Base-by-base conservation (phyloP, 495 filamentous ascomycete genomes). In the Bombardia bombarda region DNA sequence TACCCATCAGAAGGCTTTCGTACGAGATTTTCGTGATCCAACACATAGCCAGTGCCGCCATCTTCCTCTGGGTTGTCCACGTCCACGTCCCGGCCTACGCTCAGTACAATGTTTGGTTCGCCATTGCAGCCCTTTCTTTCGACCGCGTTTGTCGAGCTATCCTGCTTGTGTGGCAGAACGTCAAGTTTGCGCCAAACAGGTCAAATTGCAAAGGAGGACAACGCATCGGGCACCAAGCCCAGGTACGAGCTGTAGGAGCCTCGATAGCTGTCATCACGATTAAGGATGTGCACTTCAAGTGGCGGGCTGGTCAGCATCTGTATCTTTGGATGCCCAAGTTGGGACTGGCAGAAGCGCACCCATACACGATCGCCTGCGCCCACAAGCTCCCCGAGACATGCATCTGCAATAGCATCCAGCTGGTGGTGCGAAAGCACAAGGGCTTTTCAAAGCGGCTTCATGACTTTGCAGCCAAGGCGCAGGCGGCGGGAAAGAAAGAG, bases 1-100 rank as follows among this genome's bases (percentile, higher is more conserved):
- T 77, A 2, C 86, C 86, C 0, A 65, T 93, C 23, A 74, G 87
- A 12, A 65, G 76, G 1, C 66, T 78, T 58, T 69, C 72, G 24
- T 92, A 93, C 50, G 88, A 93, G 58, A 53, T 93, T 24, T 94
- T 92, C 49, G 82, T 94, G 13, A 42, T 86, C 3, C 87, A 92
- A 52, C 88, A 94, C 52, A 61, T 94, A 17, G 54, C 82, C 23
- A 75, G 79, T 19, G 82, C 82, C 45, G 62, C 75, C 28, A 67
- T 81, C 3, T 82, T 94, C 30, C 63, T 86, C n/a, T 78, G 70
- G 46, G 69, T 82, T 32, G 61, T 90, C 23, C 78, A 77, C 47
- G 49, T 73, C 19, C 87, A 94, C 56, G 68, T 81, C 0, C 84
- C 84, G 3, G 42, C 16, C 20, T 67, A 52, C 62, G 79, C 68